Evolutionary conservation across 1,284 basidiomycete genomes (phyloP), one percentile per base, ranked within the genome.

Genomic region (Cryptococcus sp.): DNA sequence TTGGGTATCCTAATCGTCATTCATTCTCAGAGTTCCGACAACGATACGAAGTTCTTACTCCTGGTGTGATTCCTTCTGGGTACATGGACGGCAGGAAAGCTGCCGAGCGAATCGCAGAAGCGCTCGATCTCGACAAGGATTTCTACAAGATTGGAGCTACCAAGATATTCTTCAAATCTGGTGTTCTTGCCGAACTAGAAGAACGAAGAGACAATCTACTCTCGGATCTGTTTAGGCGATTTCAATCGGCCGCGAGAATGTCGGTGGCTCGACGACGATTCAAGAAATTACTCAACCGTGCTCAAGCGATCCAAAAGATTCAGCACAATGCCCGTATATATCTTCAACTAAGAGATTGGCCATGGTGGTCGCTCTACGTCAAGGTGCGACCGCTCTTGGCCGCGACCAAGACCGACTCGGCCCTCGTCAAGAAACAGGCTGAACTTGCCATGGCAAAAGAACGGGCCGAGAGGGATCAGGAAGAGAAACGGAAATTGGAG

Each of bases 111-210:
- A 98, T 99, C 83, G 88, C 97, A 43, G 86, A 86, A 56, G 83
- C 89, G 4, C 79, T 98, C 37, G 88, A 94, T 50, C 82, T 98
- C 19, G 91, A 97, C 71, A 83, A 85, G 50, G 79, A 83, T 1
- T 82, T 85, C 22, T 98, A 86, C 80, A 88, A 87, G 65, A 89
- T 98, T 56, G 96, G 96, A 7, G 89, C 90, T 0, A 96, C 91
- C 42, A 99, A 98, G 78, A 90, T 98, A 60, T 98, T 98, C 78
- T 98, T 99, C 84, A 98, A 98, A 73, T 93, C 96, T 1, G 94
- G 94, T 4, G 91, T 98, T 2, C 81, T 99, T 10, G 96, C 96
- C n/a, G 93, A 97, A 66, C 82, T 98, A 25, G 96, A 98, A 75
- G 96, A 98, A 66, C 82, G 90, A 19, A 79, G 96, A 18, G 96